Conservation (phyloP, 345 rosid species). For the Abelmoschus esculentus region DNA sequence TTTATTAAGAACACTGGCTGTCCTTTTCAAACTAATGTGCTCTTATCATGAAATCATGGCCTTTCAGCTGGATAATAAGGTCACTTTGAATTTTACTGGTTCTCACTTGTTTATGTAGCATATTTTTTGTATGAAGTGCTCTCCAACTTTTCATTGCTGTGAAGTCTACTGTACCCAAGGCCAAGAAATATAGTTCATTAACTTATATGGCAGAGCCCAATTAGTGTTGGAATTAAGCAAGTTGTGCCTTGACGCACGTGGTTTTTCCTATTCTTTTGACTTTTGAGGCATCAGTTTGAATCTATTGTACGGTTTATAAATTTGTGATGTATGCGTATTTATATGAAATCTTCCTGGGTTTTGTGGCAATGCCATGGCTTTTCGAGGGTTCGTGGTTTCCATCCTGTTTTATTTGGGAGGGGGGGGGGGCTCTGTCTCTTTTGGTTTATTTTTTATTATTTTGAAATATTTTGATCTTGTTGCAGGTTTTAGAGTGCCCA, state of each 20-base stretch:
- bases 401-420: too few species aligned
- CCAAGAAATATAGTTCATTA: too few species aligned
- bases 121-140: neutral
- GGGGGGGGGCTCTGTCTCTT: too few species aligned
- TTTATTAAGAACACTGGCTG: constrained; percentile 28
- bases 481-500: constrained; percentile 31
- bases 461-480: constrained; percentile 6
- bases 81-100: constrained; percentile 21
- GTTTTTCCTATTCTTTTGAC: too few species aligned
- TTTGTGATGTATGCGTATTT: neutral
- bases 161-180: too few species aligned
- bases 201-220: too few species aligned
- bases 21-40: constrained; percentile 76
- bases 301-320: neutral
- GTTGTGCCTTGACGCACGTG: too few species aligned
- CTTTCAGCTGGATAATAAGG: constrained; percentile 61
- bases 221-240: too few species aligned
- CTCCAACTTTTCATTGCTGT: neutral
- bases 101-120: neutral
- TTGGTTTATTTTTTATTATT: neutral
- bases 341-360: neutral
- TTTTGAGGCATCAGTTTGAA: neutral
- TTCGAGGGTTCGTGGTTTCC: too few species aligned
- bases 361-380: too few species aligned
- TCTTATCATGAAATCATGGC: constrained; percentile 86